Conservation (phyloP, 1,284 basidiomycete species). For the Microstroma glucosiphilum region DNA sequence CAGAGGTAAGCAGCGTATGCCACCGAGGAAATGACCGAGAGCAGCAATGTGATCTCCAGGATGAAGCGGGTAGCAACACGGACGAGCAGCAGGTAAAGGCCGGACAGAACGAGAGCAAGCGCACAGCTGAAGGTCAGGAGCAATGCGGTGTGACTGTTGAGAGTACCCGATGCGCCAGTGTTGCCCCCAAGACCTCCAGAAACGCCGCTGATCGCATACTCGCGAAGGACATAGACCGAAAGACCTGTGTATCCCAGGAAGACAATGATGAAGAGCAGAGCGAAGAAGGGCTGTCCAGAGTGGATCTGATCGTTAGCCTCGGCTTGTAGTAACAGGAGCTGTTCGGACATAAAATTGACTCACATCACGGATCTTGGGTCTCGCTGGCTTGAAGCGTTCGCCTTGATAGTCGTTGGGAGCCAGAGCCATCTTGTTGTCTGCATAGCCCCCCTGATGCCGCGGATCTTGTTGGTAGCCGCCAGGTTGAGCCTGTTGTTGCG, state of each 20-base stretch:
- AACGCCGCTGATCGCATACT: conserved; percentile 22
- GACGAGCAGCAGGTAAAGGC: conserved; percentile 58
- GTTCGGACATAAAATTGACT: neutral
- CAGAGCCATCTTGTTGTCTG: conserved; percentile 24
- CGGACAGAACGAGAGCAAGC: conserved; percentile 58
- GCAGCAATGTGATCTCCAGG: conserved; percentile 35
- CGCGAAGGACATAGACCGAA: conserved; percentile 49
- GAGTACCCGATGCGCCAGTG: conserved; percentile 64
- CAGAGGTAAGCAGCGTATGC: conserved; percentile 22
- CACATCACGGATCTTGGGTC: conserved; percentile 38
- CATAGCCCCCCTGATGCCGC: conserved; percentile 20
- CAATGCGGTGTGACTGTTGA: conserved; percentile 64
- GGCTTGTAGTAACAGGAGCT: neutral
- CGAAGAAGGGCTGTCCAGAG: conserved; percentile 9
- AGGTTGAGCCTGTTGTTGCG: conserved; percentile 14
- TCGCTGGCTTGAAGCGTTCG: conserved; percentile 29
- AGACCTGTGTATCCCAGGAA: conserved; percentile 50
- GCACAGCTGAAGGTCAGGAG: conserved; percentile 65
- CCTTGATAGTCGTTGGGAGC: conserved; percentile 38
- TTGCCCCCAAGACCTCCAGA: conserved; percentile 21
- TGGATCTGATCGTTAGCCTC: neutral
- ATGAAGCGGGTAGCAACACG: conserved; percentile 65
- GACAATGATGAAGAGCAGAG: conserved; percentile 47
- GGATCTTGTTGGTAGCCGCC: conserved; percentile 13
- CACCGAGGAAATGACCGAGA: conserved; percentile 33